Evolutionary conservation across 2,329 filamentous ascomycete genomes (phyloP), one percentile per base, ranked within the genome.

Genomic region (Alternaria consortialis): DNA sequence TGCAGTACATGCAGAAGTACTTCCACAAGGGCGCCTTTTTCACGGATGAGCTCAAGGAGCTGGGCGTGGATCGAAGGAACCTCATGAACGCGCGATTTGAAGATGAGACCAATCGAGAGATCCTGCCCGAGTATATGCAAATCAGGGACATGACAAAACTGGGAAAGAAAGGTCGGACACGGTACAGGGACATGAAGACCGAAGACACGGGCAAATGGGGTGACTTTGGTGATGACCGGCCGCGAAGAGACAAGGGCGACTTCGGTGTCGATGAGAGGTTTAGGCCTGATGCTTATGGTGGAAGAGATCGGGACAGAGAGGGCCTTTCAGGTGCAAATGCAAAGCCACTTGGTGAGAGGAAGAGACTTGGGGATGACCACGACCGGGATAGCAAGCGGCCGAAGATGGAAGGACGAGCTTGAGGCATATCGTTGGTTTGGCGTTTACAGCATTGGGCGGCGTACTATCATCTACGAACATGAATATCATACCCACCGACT

Each of bases 21-120:
- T 94, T 92, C 80, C 95, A 99, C 84, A 94, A 94, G 81, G 95
- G 95, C 50, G 95, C 95, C 15, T 99, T 98, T 82, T 98, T 92
- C 83, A 91, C 91, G 68, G 92, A 94, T 53, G 91, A 96, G 70
- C 85, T 89, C 53, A 88, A 89, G 69, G 88, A 88, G 15, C 88
- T 91, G 64, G 92, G 92, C 1, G 83, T 97, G 46, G 89, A 91
- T 65, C 86, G 90, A 74, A 85, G 95, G 47, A 92, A 97, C 74
- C 85, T 97, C 66, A 97, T 97, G 88, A 94, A 94, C 13, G 87
- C 90, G 2, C 84, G 87, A 52, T 96, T 95, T 69, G 94, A 98
- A 76, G 93, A 97, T 63, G 88, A 94, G 61, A 85, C 86, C 48
- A 92, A 97, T 73, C 89, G 92, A 46, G 91, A 95, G 71, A 83